A percentile compares a stretch with the other conserved stretches of the same genome.
Evolutionary conservation across 2,329 filamentous ascomycete genomes (phyloP).

Genomic region (Fusarium agapanthi): DNA sequence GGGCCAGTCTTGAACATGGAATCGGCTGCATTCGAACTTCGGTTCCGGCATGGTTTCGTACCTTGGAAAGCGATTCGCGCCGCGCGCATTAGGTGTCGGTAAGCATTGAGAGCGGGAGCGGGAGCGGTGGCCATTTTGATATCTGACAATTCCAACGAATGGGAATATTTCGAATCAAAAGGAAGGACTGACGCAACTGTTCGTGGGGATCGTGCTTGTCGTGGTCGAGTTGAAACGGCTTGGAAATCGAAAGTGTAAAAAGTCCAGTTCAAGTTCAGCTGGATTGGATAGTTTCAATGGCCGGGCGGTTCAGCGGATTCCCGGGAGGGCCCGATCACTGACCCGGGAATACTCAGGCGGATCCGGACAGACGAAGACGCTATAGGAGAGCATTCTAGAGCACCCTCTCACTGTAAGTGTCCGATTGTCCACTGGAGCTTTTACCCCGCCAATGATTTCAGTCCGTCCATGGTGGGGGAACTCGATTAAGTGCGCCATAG

Average conservation of each 20-base stretch:
- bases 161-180: no score
- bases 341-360: background rate
- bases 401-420: slow-evolving; percentile 2
- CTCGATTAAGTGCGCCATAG: slow-evolving; percentile 13
- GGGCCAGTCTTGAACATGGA: no score
- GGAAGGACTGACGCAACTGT: background rate
- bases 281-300: background rate
- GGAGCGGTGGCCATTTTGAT: slow-evolving; percentile 43
- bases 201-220: background rate
- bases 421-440: slow-evolving; percentile 6
- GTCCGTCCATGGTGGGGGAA: slow-evolving; percentile 34
- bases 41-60: slow-evolving; percentile 48
- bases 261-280: background rate
- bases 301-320: background rate
- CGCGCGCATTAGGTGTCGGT: slow-evolving; percentile 83
- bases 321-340: background rate
- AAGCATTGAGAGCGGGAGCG: slow-evolving; percentile 74
- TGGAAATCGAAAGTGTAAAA: slow-evolving; percentile 26
- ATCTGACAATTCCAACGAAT: background rate
- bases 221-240: background rate
- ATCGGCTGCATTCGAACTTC: background rate
- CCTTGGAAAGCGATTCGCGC: slow-evolving; percentile 85
- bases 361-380: background rate
- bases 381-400: background rate
- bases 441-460: slow-evolving; percentile 38